Conservation (phyloP, 2,329 filamentous ascomycete species). For the Pseudogymnoascus sp. region DNA sequence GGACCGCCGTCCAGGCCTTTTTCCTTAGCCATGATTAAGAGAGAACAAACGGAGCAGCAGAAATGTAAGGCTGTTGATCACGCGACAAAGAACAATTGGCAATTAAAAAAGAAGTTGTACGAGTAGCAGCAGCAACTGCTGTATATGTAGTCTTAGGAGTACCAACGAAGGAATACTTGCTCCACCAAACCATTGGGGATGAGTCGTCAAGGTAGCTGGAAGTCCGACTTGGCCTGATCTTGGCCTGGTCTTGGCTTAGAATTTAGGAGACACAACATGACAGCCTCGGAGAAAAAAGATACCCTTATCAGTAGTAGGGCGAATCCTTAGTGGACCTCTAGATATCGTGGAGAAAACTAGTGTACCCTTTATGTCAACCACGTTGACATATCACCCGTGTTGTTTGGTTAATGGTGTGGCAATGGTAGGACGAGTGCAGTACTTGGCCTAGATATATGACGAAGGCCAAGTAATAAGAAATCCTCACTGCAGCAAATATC, state of each 20-base stretch:
- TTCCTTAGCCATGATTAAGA: not conserved
- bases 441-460: not conserved
- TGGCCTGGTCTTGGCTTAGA: not conserved
- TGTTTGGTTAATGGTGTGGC: not conserved
- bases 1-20: not conserved
- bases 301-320: not conserved
- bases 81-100: not conserved
- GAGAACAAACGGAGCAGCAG: not conserved
- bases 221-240: not conserved
- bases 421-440: not conserved
- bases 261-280: not conserved
- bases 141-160: not conserved
- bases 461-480: not conserved
- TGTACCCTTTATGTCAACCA: not conserved
- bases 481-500: not conserved
- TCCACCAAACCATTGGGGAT: not conserved
- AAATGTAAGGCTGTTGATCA: not conserved
- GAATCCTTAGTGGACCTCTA: not conserved
- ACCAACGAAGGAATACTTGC: not conserved
- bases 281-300: not conserved
- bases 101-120: not conserved
- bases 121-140: not conserved
- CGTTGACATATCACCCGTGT: not conserved
- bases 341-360: not conserved
- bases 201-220: not conserved